Evolutionary conservation across 768 basidiomycete genomes (phyloP).

Genomic region (Amylocystis lapponica): DNA sequence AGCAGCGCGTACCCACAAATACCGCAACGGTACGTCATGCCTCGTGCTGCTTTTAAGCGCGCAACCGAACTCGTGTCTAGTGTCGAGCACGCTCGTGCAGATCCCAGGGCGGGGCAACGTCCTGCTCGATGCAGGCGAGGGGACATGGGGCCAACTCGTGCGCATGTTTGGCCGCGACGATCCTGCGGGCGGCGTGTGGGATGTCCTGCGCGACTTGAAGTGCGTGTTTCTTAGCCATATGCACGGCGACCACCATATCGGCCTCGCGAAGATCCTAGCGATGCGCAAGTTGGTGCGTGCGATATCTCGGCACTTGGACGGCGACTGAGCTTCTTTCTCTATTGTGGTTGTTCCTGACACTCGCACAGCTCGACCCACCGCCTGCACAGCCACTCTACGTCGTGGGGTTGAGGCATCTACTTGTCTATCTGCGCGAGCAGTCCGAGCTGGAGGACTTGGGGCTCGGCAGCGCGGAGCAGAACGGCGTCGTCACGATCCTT

Average conservation of each 20-base stretch:
- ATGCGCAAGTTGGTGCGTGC: slow-evolving; percentile 63
- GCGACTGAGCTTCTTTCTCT: background rate
- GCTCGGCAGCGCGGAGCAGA: slow-evolving; percentile 37
- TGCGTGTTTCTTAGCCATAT: slow-evolving; percentile 86
- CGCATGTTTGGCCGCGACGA: slow-evolving; percentile 63
- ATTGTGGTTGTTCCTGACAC: slow-evolving; percentile 1
- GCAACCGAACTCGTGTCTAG: too few relatives aligned
- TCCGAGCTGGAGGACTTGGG: slow-evolving; percentile 70
- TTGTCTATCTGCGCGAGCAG: slow-evolving; percentile 68
- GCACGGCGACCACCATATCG: slow-evolving; percentile 91
- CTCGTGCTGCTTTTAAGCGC: too few relatives aligned
- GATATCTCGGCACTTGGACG: too few relatives aligned
- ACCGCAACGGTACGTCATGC: slow-evolving; percentile 67
- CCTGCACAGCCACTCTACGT: slow-evolving; percentile 64
- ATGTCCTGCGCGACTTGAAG: slow-evolving; percentile 62
- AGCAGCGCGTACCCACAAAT: slow-evolving; percentile 78
- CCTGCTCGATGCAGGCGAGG: slow-evolving; percentile 89
- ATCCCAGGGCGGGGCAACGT: slow-evolving; percentile 70
- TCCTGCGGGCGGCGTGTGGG: slow-evolving; percentile 38
- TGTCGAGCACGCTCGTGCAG: slow-evolving; percentile 70
- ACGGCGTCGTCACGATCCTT: slow-evolving; percentile 50
- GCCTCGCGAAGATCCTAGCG: slow-evolving; percentile 66
- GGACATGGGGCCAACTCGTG: slow-evolving; percentile 84
- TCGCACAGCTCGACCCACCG: slow-evolving; percentile 54
- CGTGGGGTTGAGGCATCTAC: slow-evolving; percentile 49